Conservation (phyloP, 495 filamentous ascomycete genomes). For the Tuber aestivum region DNA sequence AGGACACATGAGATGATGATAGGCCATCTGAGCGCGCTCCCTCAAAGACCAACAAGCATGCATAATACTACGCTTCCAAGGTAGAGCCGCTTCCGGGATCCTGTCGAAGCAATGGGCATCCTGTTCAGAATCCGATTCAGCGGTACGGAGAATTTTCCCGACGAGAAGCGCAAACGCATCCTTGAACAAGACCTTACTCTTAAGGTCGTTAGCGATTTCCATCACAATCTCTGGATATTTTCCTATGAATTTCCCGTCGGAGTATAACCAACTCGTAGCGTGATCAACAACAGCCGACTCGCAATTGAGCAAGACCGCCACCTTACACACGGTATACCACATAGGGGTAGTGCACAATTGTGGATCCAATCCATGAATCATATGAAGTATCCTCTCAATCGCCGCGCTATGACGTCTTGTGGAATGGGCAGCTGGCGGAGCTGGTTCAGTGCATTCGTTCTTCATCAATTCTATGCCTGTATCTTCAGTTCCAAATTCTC, state of each 20-base stretch:
- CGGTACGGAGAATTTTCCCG: slow-evolving; percentile 47
- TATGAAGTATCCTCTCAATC: slow-evolving; percentile 33
- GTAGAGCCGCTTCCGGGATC: slow-evolving; percentile 8
- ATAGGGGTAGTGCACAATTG: slow-evolving; percentile 33
- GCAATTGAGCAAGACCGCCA: slow-evolving; percentile 27
- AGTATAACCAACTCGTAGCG: slow-evolving; percentile 50
- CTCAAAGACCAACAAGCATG: slow-evolving; percentile 25
- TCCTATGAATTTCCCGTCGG: slow-evolving; percentile 49
- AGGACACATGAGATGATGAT: slow-evolving; percentile 12
- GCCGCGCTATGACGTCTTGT: slow-evolving; percentile 28
- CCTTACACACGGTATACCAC: slow-evolving; percentile 39
- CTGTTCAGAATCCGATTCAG: slow-evolving; percentile 25
- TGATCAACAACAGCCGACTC: slow-evolving; percentile 39
- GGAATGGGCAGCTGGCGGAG: slow-evolving; percentile 22
- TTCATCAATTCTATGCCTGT: neutral
- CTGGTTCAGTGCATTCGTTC: neutral
- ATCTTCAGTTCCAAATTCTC: neutral
- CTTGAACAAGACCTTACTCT: slow-evolving; percentile 45
- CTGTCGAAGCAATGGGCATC: neutral
- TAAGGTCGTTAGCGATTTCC: slow-evolving; percentile 47
- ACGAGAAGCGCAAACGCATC: slow-evolving; percentile 51
- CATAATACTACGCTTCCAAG: slow-evolving; percentile 21
- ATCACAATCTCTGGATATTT: slow-evolving; percentile 49
- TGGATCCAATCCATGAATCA: slow-evolving; percentile 36
- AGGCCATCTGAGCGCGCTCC: slow-evolving; percentile 9